Percentiles rank a stretch among this genome's conserved stretches.
phyloP scores from a whole-genome alignment of 2,329 filamentous ascomycete genomes.

The Cladosporium phlei region DNA sequence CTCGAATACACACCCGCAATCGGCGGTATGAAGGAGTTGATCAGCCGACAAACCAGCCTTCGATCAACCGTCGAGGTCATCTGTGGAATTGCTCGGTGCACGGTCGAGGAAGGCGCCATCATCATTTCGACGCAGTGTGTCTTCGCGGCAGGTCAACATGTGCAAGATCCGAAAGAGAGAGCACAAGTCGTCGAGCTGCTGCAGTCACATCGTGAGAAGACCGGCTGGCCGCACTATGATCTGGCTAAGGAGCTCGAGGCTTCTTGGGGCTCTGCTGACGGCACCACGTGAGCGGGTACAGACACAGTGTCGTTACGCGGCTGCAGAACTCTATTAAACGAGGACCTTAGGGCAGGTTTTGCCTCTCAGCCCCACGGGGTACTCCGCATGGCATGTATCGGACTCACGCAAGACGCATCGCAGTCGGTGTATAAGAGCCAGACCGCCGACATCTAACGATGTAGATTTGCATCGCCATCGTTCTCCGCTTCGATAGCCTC shows the following conservation, averaged over 20 bases:
- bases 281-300: no score
- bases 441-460: no score
- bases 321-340: neutral
- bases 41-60: conserved; percentile 36
- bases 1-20: conserved; percentile 40
- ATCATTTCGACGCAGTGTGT: conserved; percentile 39
- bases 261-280: neutral
- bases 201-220: conserved; percentile 31
- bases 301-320: neutral
- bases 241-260: conserved; percentile 7
- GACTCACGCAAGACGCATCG: neutral
- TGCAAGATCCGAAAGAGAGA: conserved; percentile 30
- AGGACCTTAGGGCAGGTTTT: no score
- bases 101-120: conserved; percentile 34
- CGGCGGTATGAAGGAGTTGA: conserved; percentile 37
- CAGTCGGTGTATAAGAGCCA: no score
- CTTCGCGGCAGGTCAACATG: conserved; percentile 35
- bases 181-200: conserved; percentile 33
- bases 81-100: conserved; percentile 44
- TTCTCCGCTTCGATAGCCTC: neutral
- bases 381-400: neutral
- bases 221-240: conserved; percentile 34
- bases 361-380: neutral
- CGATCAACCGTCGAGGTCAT: conserved; percentile 43
- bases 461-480: neutral